Evolutionary conservation across 1,139 yeast species (phyloP).

Genomic region (Yamadazyma triangularis): DNA sequence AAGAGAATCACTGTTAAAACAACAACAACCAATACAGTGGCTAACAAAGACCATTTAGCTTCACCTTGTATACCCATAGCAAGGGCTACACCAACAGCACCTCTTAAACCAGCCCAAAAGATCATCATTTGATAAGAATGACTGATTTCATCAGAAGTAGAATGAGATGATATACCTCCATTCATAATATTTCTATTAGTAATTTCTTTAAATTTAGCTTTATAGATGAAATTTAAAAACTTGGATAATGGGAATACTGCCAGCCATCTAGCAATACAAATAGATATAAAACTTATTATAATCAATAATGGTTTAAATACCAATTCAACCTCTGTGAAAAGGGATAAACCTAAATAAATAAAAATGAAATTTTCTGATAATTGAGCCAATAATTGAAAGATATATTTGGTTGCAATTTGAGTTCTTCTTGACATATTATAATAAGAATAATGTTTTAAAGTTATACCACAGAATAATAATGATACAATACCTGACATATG

Average conservation of each 20-base stretch:
- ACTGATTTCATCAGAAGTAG: conserved; percentile 84
- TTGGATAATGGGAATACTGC: conserved; percentile 94
- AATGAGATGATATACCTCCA: conserved; percentile 37
- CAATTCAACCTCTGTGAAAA: conserved; percentile 92
- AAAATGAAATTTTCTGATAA: conserved; percentile 95
- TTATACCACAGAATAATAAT: conserved; percentile 90
- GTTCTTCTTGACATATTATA: conserved; percentile 96
- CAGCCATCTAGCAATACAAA: conserved; percentile 95
- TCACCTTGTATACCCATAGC: conserved; percentile 98
- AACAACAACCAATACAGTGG: conserved; percentile 94
- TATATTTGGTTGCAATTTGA: conserved; percentile 92
- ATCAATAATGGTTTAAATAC: conserved; percentile 92
- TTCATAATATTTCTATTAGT: conserved; percentile 27
- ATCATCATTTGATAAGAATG: conserved; percentile 98
- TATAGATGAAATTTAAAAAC: conserved; percentile 73
- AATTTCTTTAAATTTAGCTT: conserved; percentile 46
- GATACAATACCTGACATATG: conserved; percentile 99
- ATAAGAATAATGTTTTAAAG: conserved; percentile 94
- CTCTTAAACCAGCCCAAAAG: conserved; percentile 98
- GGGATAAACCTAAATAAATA: conserved; percentile 87
- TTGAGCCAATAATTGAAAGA: conserved; percentile 91
- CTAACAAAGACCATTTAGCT: conserved; percentile 80
- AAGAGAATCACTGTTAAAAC: conserved; percentile 93
- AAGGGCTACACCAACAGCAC: conserved; percentile 98
- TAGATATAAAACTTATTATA: conserved; percentile 82